A percentile compares a stretch with the other conserved stretches of the same genome.
Evolutionary conservation across 2,329 filamentous ascomycete genomes (phyloP).

Genomic region (Fusarium sp.): DNA sequence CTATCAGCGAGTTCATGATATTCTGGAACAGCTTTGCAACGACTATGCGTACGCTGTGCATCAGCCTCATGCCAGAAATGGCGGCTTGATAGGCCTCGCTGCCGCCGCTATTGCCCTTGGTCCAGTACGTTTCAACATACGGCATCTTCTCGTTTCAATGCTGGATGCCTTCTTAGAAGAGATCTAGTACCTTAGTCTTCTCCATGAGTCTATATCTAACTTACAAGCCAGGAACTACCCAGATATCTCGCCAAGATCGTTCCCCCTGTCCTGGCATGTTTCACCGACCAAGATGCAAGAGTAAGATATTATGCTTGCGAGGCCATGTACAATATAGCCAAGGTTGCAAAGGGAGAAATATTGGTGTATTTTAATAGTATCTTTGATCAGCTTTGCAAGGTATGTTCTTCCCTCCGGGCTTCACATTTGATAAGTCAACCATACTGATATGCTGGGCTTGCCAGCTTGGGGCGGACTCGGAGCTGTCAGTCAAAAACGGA

Average conservation of each 20-base stretch:
- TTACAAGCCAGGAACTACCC: slow-evolving; percentile 77
- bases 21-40: slow-evolving; percentile 95
- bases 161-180: background rate
- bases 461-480: slow-evolving; percentile 93
- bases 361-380: slow-evolving; percentile 98
- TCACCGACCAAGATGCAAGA: slow-evolving; percentile 96
- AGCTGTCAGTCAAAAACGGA: slow-evolving; percentile 97
- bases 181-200: background rate
- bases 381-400: slow-evolving; percentile 97
- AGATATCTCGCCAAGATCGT: slow-evolving; percentile 94
- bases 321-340: slow-evolving; percentile 99
- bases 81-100: slow-evolving; percentile 92
- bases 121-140: slow-evolving; percentile 68
- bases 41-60: slow-evolving; percentile 98
- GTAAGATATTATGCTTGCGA: slow-evolving; percentile 99
- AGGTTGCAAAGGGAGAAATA: slow-evolving; percentile 98
- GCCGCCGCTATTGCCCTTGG: slow-evolving; percentile 96
- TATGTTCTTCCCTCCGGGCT: slow-evolving; percentile 49
- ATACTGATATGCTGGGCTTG: background rate
- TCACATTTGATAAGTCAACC: background rate
- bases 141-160: background rate
- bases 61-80: slow-evolving; percentile 95
- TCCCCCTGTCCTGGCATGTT: slow-evolving; percentile 95
- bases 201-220: slow-evolving; percentile 5
- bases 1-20: slow-evolving; percentile 81